These are phyloP conservation scores for Hemileccinum impolitum DNA, from an alignment of 768 basidiomycete species.

Conservation along the genomic window DNA sequence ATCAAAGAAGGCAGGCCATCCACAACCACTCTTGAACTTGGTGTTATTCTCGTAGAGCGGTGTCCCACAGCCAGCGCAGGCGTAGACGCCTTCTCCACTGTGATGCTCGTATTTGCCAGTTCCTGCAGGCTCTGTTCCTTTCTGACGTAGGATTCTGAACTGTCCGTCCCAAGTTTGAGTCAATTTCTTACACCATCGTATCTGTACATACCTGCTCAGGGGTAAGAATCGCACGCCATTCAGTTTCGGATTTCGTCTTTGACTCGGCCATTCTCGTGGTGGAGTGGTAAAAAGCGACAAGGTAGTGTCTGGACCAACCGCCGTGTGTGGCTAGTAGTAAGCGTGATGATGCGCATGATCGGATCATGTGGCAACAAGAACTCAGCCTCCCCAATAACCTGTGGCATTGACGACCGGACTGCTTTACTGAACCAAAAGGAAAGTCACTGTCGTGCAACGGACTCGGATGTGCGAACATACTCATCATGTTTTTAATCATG, in stretches of 20 bases:
- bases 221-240: conserved; percentile 81
- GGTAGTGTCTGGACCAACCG: not conserved
- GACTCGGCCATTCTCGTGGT: conserved; percentile 18
- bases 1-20: conserved; percentile 98
- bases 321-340: not conserved
- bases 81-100: conserved; percentile 62
- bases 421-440: no score
- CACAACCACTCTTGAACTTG: conserved; percentile 91
- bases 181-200: not conserved
- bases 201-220: conserved; percentile 67
- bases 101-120: conserved; percentile 81
- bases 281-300: conserved; percentile 1
- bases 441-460: no score
- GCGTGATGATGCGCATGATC: not conserved
- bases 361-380: no score
- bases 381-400: no score
- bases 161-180: conserved; percentile 26
- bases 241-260: conserved; percentile 57
- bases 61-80: conserved; percentile 76
- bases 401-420: no score
- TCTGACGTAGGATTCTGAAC: conserved; percentile 84
- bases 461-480: no score
- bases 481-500: no score
- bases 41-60: conserved; percentile 86
- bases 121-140: conserved; percentile 79